Evolutionary conservation across 257 asterid genomes (phyloP), one percentile per base, ranked within the genome.

Genomic region (Solanum raphanifolium): DNA sequence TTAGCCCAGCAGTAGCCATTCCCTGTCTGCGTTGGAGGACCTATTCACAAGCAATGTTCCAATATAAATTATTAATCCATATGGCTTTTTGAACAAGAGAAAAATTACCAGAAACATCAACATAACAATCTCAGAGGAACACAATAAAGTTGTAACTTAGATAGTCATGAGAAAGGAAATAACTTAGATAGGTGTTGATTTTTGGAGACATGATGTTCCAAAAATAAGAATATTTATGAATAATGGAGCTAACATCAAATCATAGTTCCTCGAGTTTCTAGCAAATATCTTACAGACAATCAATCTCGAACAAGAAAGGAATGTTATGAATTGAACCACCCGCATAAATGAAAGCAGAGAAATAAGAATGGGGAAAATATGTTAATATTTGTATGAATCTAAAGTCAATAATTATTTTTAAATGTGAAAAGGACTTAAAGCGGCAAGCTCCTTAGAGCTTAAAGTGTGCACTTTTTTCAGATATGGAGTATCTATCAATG

Each of bases 1-100:
- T 93, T 39, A 97, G 92, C 48, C 93, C 98, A 46, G 95, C 98
- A 71, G 98, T 95, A 62, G 94, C 76, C 93, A 92, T 90, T 86
- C 95, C 98, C 87, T 94, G 99, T 92, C 99, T 93, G 87, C 93
- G 83, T 73, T 95, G 95, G 48, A 97, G 91, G 78, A 97, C 97
- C 99, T 94, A 92, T 65, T 78, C 83, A 86, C 83, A 60, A 85
- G 58, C 43, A 46, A 29, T n/a, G 36, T 36, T 36, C 20, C 13
- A 39, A 25, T 58, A 68, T 43, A 23, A 3, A 15, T 58, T 25
- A 89, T 20, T 6, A 58, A 88, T 46, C 9, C 38, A 88, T 78
- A 65, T 43, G n/a, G 23, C 9, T n/a, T 23, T 71, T 18, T 32
- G 32, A 16, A 78, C 23, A 58, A 36, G 83, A 27, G 83, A 9